Base-by-base conservation (phyloP, 2,329 filamentous ascomycete genomes). In the Gnomoniopsis smithogilvyi region DNA sequence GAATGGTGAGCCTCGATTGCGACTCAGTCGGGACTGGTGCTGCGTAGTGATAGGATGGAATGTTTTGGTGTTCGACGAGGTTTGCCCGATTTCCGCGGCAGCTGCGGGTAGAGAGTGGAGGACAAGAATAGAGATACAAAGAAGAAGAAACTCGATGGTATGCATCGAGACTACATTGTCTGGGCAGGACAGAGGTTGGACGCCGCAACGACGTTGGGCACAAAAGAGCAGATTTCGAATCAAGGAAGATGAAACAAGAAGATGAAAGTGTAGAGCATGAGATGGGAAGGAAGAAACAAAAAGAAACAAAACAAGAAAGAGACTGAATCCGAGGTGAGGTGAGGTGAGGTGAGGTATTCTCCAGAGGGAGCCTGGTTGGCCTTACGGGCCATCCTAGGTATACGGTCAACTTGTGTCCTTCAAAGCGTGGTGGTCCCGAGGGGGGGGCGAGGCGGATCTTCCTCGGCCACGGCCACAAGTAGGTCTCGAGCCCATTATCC, bases 161-260 rank as follows among this genome's bases (percentile, higher is more conserved):
- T 62, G 47, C 60, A 62, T 62, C 34, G 49, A 55, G 53, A 50
- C 57, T 62, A 62, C 60, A 62, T 62, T 12, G 24, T 56, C 43
- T 56, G 46, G 38, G n/a, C 17, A 12, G 21, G 52, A 36, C 41
- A 38, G 26, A 54, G 48, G 43, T 36, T 45, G 41, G 33, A 52
- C 60, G 49, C 51, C 50, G 56, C n/a, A 52, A 56, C 49, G 55
- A 59, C 52, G 26, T 36, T 49, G n/a, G 56, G 12, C 36, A 55
- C 41, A 52, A 36, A 45, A 46, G 49, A 49, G 26, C n/a, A 49
- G 36, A 49, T 49, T 36, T 53, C 46, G 51, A 56, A 19, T 24
- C n/a, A 26, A 47, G 50, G 24, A 24, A 38, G 55, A 51, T 19
- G 50, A 52, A 22, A 52, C 47, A 38, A 45, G 50, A 57, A 55